Evolutionary conservation across 257 asterid species (phyloP), one percentile per base, ranked within the genome.

Genomic region (Jacaranda copaia): DNA sequence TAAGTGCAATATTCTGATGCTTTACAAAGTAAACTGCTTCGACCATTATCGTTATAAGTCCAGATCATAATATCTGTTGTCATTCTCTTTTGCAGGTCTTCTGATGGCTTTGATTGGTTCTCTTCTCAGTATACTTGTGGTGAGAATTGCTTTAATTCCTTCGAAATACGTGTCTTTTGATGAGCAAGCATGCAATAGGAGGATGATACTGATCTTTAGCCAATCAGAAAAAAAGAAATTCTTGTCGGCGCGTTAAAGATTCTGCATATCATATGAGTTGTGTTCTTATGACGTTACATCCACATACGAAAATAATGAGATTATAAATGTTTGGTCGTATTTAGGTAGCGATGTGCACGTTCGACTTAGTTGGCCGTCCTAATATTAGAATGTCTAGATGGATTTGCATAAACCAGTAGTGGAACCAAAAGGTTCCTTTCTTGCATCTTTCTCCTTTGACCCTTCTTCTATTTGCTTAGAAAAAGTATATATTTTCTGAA

Each of bases 41-140:
- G 32, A 25, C 32, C 32, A 25, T 25, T 25, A 25, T 25, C 32
- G 32, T 25, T 25, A 25, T 25, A 25, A 25, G 32, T 25, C 32
- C 32, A 25, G 32, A 25, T 25, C 32, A 25, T 25, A 25, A 25
- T 25, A 25, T 25, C 32, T 25, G 32, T 25, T 25, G 32, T 25
- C 2, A 2, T 72, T 66, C 20, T 58, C 40, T 70, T 64, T 78
- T 83, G 81, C 89, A 94, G 97, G 97, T 82, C 87, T 87, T 25
- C 87, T 92, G 88, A 94, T 92, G 97, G 88, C 98, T 79, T 80
- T 94, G 74, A 84, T 89, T 75, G 98, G 97, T 58, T 94, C 97
- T 15, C 88, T 93, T 75, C 85, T 90, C 68, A 90, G 97, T 67
- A 74, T 91, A 72, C 88, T 93, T 39, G 86, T 92, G 97, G 97